Conservation (phyloP, 1,284 basidiomycete species). For the Ceratobasidium sp. region DNA sequence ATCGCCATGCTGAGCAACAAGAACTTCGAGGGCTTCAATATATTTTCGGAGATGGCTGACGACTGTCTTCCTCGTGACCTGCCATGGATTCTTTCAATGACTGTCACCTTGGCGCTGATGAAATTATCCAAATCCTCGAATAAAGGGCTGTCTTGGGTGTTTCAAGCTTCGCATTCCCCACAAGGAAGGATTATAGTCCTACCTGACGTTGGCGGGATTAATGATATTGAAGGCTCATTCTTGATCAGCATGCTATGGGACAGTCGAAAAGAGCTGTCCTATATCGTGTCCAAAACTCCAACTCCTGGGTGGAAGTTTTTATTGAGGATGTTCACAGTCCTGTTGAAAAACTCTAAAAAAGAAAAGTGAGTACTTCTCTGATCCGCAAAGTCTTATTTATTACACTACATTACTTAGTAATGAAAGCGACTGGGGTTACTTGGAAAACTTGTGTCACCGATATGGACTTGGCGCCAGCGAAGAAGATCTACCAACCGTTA, state of each 20-base stretch:
- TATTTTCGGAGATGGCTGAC: not conserved
- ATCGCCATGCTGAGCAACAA: slow-evolving; percentile 1
- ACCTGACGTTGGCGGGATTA: slow-evolving; percentile 1
- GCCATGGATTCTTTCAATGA: not conserved
- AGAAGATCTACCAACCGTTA: not conserved
- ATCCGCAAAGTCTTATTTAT: not conserved
- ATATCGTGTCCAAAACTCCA: not conserved
- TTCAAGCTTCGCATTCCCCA: not conserved
- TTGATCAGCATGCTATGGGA: slow-evolving; percentile 2
- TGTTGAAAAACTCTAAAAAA: not conserved
- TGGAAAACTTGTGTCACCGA: slow-evolving; percentile 22
- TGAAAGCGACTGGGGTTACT: not conserved
- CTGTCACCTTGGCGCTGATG: not conserved
- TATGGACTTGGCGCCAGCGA: not conserved
- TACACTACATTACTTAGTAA: not conserved
- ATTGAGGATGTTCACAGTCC: not conserved
- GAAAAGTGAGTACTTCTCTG: not conserved
- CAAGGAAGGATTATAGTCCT: not conserved
- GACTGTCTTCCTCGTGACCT: not conserved
- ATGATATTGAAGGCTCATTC: not conserved
- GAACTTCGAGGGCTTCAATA: not conserved
- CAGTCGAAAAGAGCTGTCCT: slow-evolving; percentile 22
- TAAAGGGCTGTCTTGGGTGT: not conserved
- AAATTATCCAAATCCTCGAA: not conserved
- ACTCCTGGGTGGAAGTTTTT: slow-evolving; percentile 21